Base-by-base conservation (phyloP, 306 rosid genomes). In the Argentina anserina region DNA sequence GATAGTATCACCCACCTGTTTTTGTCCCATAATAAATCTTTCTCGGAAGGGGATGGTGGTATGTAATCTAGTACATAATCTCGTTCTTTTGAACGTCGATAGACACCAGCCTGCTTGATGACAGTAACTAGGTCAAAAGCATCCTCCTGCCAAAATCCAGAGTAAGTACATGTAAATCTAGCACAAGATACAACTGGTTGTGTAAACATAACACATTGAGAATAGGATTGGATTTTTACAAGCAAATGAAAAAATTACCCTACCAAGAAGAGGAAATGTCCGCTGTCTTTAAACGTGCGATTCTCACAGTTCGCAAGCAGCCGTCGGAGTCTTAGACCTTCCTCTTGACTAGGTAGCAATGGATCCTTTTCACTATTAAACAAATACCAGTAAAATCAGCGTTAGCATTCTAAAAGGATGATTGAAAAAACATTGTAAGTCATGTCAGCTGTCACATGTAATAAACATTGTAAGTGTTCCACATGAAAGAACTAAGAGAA, bases 181-280 rank as follows among this genome's bases (percentile, higher is more conserved):
- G 2, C 2, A 40, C 43, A 40, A 17, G 20, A 41, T 41, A 43
- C 20, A 26, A 8, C 0, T 21, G 23, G 40, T 7, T 25, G 29
- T 42, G 14, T 6, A 39, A 42, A 3, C 5, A 39, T 52, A 1
- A 33, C 47, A 36, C 23, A 64, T 64, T 21, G 17, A 62, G 67
- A 25, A 34, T 6, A 71, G 49, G 62, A 23, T 23, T 58, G 53
- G 23, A 45, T 47, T 47, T 72, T 10, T 42, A 42, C 23, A 20
- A 42, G 37, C 55, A 59, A 31, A 28, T 41, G 45, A 42, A 0
- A 70, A 31, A 70, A 52, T 52, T 75, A 37, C 6, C 80, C 33
- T 91, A 94, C 98, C 97, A 84, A 83, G 79, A 91, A 78, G 74
- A 94, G 87, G 79, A 88, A 89, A 81, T 91, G 97, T 15, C 98